Evolutionary conservation across 2,329 filamentous ascomycete species (phyloP).

Genomic region (Clonostachys byssicola): DNA sequence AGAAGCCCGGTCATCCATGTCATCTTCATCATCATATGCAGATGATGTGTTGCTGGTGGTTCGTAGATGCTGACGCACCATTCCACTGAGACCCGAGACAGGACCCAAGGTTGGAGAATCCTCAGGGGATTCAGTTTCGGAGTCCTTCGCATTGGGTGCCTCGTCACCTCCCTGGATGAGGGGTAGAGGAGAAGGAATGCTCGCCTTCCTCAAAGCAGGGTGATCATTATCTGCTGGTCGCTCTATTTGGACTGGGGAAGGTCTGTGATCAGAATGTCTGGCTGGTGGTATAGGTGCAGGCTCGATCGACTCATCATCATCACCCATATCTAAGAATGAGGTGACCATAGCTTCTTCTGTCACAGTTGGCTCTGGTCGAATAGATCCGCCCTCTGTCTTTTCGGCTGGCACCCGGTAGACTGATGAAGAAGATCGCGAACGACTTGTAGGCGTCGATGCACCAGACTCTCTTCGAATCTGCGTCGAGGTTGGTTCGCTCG

Average conservation of each 20-base stretch:
- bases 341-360: constrained; percentile 24
- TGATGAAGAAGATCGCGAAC: constrained; percentile 45
- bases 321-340: constrained; percentile 41
- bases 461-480: constrained; percentile 40
- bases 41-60: constrained; percentile 78
- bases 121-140: constrained; percentile 15
- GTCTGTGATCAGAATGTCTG: constrained; percentile 5
- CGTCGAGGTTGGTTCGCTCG: constrained; percentile 57
- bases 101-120: constrained; percentile 83
- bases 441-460: constrained; percentile 27
- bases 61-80: constrained; percentile 82
- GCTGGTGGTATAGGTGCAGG: constrained; percentile 1
- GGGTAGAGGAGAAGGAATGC: constrained; percentile 36
- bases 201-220: constrained; percentile 45
- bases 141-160: constrained; percentile 4
- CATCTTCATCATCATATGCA: constrained; percentile 51
- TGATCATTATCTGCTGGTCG: constrained; percentile 50
- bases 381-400: constrained; percentile 14
- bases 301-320: constrained; percentile 20
- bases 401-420: constrained; percentile 28
- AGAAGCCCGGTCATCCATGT: background rate
- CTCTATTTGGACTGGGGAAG: constrained; percentile 32
- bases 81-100: constrained; percentile 64
- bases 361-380: constrained; percentile 16
- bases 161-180: constrained; percentile 20